Evolutionary conservation across 164 flowering plant species (phyloP).

Genomic region (Akebia trifoliata): DNA sequence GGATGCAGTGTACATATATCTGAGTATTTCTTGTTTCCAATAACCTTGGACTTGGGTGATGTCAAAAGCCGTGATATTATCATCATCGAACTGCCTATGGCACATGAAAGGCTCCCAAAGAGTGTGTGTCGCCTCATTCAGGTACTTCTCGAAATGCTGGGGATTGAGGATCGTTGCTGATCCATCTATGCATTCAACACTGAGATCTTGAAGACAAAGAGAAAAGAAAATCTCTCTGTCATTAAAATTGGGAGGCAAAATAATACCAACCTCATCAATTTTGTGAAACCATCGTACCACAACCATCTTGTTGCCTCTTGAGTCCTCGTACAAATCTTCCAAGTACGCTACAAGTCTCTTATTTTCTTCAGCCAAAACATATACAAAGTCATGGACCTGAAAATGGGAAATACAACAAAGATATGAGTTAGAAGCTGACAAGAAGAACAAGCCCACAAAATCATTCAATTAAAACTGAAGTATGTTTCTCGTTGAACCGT

Average conservation of each 20-base stretch:
- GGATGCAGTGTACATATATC: slow-evolving; percentile 26
- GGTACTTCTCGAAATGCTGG: slow-evolving; percentile 57
- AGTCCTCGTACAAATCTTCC: slow-evolving; percentile 86
- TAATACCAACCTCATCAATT: slow-evolving; percentile 84
- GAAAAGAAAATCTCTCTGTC: slow-evolving; percentile 96
- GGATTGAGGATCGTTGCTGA: slow-evolving; percentile 75
- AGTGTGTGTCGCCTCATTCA: slow-evolving; percentile 32
- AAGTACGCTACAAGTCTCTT: slow-evolving; percentile 75
- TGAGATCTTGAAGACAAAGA: slow-evolving; percentile 93
- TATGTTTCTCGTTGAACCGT: neutral
- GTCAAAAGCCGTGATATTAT: slow-evolving; percentile 62
- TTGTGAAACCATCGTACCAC: slow-evolving; percentile 97
- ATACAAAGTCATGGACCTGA: slow-evolving; percentile 74
- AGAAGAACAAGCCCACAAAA: neutral
- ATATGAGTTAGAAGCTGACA: neutral
- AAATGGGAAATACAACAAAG: slow-evolving; percentile 9
- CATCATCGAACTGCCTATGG: slow-evolving; percentile 54
- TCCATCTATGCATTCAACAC: slow-evolving; percentile 94
- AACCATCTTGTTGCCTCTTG: slow-evolving; percentile 74
- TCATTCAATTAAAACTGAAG: neutral
- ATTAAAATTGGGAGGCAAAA: slow-evolving; percentile 63
- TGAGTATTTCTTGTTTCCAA: slow-evolving; percentile 65
- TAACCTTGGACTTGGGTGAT: slow-evolving; percentile 71
- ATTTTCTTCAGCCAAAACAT: slow-evolving; percentile 72
- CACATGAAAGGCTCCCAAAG: slow-evolving; percentile 57